Conservation (phyloP, 2,329 filamentous ascomycete genomes). For the Penicillium sp. region DNA sequence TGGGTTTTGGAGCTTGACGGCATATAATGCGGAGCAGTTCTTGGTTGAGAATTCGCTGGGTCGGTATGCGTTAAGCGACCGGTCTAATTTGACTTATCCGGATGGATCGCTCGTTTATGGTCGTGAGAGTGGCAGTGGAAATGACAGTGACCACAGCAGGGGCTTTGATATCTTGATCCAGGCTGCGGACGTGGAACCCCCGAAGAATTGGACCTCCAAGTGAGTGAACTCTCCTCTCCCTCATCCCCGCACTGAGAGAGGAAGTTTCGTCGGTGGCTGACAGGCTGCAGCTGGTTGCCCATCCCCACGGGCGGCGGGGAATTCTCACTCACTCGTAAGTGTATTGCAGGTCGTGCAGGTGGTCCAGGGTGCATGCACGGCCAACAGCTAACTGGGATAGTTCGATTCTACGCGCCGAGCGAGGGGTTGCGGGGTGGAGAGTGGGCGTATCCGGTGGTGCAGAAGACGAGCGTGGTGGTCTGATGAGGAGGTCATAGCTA, state of each 20-base stretch:
- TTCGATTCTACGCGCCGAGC: neutral
- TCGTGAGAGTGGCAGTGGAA: neutral
- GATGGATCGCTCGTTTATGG: neutral
- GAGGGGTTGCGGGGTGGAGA: neutral
- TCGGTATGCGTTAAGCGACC: neutral
- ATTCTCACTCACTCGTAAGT: neutral
- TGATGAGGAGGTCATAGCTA: constrained; percentile 6
- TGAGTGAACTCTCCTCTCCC: too few relatives aligned
- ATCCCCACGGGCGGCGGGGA: neutral
- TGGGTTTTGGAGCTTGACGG: constrained; percentile 2
- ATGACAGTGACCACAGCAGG: too few relatives aligned
- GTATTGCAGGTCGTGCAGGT: neutral
- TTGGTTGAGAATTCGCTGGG: neutral
- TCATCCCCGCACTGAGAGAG: neutral
- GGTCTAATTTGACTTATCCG: neutral
- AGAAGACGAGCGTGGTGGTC: neutral
- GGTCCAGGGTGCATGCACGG: neutral
- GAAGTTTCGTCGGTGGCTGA: constrained; percentile 13
- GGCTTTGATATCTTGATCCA: neutral
- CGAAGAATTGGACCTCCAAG: neutral
- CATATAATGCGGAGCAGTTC: neutral
- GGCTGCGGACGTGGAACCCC: neutral
- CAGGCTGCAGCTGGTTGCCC: neutral
- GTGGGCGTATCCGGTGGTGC: neutral
- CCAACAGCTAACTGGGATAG: neutral